Evolutionary conservation across 306 rosid genomes (phyloP), one percentile per base, ranked within the genome.

Genomic region (Glycine soja): DNA sequence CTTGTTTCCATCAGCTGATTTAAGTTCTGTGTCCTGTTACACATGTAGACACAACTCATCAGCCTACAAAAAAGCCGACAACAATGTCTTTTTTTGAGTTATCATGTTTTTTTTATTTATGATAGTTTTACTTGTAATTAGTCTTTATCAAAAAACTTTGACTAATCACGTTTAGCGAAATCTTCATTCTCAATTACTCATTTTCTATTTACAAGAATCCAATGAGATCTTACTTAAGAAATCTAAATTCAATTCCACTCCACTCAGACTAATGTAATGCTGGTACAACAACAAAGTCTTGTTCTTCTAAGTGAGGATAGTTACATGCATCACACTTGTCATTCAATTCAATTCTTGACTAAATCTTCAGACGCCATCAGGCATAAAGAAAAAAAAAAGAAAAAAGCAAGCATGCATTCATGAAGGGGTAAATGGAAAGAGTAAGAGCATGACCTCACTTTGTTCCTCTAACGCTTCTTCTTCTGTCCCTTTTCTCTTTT

Each of bases 401-500:
- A 56, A 36, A 36, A 59, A 58, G 4, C 43, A 62, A 62, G 42
- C 57, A 70, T 66, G 82, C 18, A 75, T 54, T 15, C 43, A 76
- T 14, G 61, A 14, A 15, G 12, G 30, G 30, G 57, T 53, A 52
- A 40, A 62, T 30, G 12, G 78, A 69, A 73, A 79, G 9, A 73
- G 71, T 8, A 45, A 38, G 32, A 8, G 62, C 40, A 75, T 83
- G 77, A 93, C 98, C 92, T 90, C 93, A 81, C 98, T 94, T 83
- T 89, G 92, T 79, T 91, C 88, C 86, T 92, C 98, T 50, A 85
- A 87, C 80, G 87, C 97, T 76, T 91, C 93, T 45, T 77, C 92
- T 69, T 92, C 97, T 42, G 85, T 86, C 6, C 56, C 82, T 88
- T 92, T 94, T 56, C 98, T 86, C 87, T 92, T 94, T 83, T 77